These are phyloP conservation scores for Calonectria leucothoes DNA, from an alignment of 2,329 filamentous ascomycete genomes.

Conservation along the genomic window DNA sequence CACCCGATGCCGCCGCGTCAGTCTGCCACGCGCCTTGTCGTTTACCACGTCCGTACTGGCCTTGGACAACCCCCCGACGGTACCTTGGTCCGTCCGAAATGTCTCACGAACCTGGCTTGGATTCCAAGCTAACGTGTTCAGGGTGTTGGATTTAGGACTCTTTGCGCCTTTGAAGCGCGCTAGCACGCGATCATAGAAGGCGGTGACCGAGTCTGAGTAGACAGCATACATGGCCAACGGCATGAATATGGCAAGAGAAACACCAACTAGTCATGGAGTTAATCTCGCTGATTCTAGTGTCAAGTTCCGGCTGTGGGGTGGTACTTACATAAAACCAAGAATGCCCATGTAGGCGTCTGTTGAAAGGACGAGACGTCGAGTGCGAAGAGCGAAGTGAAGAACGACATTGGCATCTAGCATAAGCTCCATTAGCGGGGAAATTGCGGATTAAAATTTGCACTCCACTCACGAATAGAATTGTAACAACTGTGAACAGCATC, in stretches of 20 bases:
- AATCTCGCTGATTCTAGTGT: neutral
- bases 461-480: slow-evolving; percentile 32
- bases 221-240: neutral
- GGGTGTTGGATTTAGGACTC: neutral
- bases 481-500: slow-evolving; percentile 31
- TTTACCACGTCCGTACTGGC: neutral
- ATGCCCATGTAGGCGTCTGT: slow-evolving; percentile 24
- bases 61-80: neutral
- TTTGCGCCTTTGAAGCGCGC: neutral
- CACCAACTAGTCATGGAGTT: neutral
- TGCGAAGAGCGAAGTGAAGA: slow-evolving; percentile 32
- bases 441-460: too few species aligned
- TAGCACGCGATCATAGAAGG: neutral
- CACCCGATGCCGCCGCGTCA: neutral
- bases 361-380: slow-evolving; percentile 28
- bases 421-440: neutral
- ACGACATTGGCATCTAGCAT: slow-evolving; percentile 28
- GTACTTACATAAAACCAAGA: neutral
- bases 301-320: neutral
- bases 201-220: neutral
- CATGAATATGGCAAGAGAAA: neutral
- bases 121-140: neutral
- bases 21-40: neutral
- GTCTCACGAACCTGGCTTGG: neutral
- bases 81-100: neutral